A percentile compares a stretch with the other conserved stretches of the same genome.
These are phyloP conservation scores for Omphalotus olearius DNA, from an alignment of 1,284 basidiomycete genomes.

Conservation along the genomic window DNA sequence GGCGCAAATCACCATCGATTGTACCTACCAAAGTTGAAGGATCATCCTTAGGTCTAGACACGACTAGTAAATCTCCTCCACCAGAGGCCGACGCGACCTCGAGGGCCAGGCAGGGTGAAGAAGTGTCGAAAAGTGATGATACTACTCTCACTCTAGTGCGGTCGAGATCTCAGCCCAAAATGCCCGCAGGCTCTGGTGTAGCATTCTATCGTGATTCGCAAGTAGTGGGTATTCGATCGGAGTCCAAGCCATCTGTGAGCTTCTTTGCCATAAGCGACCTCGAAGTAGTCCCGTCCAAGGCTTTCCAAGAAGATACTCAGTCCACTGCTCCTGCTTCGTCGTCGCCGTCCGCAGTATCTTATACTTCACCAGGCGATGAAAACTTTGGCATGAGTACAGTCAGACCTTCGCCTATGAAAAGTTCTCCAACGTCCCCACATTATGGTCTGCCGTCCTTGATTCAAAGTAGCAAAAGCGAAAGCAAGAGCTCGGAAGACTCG, in stretches of 20 bases:
- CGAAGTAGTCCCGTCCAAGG: conserved; percentile 33
- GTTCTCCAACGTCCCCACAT: conserved; percentile 19
- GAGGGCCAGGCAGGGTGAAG: conserved; percentile 2
- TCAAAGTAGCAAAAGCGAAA: conserved; percentile 32
- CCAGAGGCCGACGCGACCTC: conserved; percentile 35
- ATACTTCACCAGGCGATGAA: no score
- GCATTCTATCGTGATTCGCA: conserved; percentile 66
- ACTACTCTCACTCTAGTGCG: conserved; percentile 22
- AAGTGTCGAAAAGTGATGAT: conserved; percentile 16
- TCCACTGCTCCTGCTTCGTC: neutral
- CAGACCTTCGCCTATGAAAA: conserved; percentile 13
- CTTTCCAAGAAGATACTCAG: conserved; percentile 1
- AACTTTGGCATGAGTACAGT: conserved; percentile 13
- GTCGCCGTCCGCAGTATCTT: neutral
- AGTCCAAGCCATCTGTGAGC: conserved; percentile 45
- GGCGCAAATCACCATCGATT: conserved; percentile 43
- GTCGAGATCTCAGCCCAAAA: conserved; percentile 46
- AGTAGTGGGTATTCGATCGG: conserved; percentile 40
- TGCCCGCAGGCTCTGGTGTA: conserved; percentile 64
- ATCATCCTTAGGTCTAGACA: conserved; percentile 32
- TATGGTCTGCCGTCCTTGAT: conserved; percentile 28
- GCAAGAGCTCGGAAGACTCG: conserved; percentile 44
- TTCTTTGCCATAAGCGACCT: conserved; percentile 78
- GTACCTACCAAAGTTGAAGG: conserved; percentile 15
- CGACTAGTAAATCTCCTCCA: conserved; percentile 58